These are phyloP conservation scores for Earliella scabrosa DNA, from an alignment of 1,284 basidiomycete genomes.

Conservation along the genomic window DNA sequence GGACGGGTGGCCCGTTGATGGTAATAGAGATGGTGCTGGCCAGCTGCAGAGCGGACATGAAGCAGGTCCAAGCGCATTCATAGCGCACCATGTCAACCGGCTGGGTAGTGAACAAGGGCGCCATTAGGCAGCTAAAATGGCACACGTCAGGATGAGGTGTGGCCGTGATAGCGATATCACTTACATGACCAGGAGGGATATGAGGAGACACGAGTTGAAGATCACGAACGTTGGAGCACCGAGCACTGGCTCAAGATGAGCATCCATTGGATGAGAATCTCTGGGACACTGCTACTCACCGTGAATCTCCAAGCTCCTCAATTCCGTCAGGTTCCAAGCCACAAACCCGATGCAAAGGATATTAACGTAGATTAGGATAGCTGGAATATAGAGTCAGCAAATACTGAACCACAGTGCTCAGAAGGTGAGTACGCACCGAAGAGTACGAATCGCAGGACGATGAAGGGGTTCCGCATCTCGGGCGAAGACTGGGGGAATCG, in stretches of 20 bases:
- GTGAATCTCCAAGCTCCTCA: constrained; percentile 35
- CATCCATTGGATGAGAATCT: not conserved
- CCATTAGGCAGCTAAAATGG: not conserved
- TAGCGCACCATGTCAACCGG: constrained; percentile 43
- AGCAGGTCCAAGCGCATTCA: constrained; percentile 58
- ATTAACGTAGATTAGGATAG: constrained; percentile 55
- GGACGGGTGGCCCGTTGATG: constrained; percentile 41
- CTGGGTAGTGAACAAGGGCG: constrained; percentile 11
- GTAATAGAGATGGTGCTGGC: constrained; percentile 53
- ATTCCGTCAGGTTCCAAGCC: constrained; percentile 56
- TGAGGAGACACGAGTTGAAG: constrained; percentile 49
- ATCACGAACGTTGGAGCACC: constrained; percentile 56
- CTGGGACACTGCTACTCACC: constrained; percentile 37
- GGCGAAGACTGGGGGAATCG: constrained; percentile 1
- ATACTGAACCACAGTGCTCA: not conserved
- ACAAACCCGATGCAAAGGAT: constrained; percentile 57
- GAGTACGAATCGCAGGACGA: constrained; percentile 58
- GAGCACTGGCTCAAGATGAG: not conserved
- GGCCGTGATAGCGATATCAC: constrained; percentile 30
- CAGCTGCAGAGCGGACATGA: constrained; percentile 54
- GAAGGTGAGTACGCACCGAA: constrained; percentile 49
- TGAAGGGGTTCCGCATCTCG: constrained; percentile 45
- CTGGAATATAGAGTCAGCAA: constrained; percentile 36
- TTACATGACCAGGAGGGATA: constrained; percentile 52
- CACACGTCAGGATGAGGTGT: not conserved